Percentiles rank a stretch among this genome's conserved stretches.
These are phyloP conservation scores for Fusarium pseudonygamai DNA, from an alignment of 2,329 filamentous ascomycete species.

Conservation along the genomic window DNA sequence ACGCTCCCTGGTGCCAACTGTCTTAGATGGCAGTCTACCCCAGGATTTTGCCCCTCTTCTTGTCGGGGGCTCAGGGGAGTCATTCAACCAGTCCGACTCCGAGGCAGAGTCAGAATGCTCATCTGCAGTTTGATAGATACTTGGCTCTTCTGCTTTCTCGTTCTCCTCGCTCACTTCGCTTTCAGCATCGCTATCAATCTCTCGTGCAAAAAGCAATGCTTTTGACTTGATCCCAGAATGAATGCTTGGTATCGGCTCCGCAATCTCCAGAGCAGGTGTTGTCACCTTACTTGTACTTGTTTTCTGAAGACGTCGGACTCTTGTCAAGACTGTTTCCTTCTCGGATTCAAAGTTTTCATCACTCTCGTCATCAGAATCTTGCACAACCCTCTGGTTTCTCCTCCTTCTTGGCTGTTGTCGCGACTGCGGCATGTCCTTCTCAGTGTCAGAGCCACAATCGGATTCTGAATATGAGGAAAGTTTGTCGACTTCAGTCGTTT, in stretches of 20 bases:
- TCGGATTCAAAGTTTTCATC: slow-evolving; percentile 12
- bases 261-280: not conserved
- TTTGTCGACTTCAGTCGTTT: not conserved
- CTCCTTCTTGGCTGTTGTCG: slow-evolving; percentile 12
- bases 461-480: not conserved
- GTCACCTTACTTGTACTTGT: not conserved
- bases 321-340: slow-evolving; percentile 30
- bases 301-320: slow-evolving; percentile 33
- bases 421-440: slow-evolving; percentile 13
- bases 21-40: not conserved
- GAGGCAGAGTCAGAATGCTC: slow-evolving; percentile 32
- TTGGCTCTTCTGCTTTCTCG: slow-evolving; percentile 34
- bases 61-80: slow-evolving; percentile 13
- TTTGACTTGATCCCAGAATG: not conserved
- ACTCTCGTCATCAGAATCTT: slow-evolving; percentile 36
- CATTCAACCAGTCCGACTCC: slow-evolving; percentile 28
- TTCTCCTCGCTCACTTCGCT: slow-evolving; percentile 8
- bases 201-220: slow-evolving; percentile 15
- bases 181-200: slow-evolving; percentile 18
- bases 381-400: slow-evolving; percentile 13
- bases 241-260: not conserved
- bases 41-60: slow-evolving; percentile 1
- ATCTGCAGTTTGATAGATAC: slow-evolving; percentile 40
- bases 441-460: not conserved
- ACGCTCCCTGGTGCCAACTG: not conserved